Evolutionary conservation across 805 yeast genomes (phyloP).

Genomic region (Naumovozyma dairenensis): DNA sequence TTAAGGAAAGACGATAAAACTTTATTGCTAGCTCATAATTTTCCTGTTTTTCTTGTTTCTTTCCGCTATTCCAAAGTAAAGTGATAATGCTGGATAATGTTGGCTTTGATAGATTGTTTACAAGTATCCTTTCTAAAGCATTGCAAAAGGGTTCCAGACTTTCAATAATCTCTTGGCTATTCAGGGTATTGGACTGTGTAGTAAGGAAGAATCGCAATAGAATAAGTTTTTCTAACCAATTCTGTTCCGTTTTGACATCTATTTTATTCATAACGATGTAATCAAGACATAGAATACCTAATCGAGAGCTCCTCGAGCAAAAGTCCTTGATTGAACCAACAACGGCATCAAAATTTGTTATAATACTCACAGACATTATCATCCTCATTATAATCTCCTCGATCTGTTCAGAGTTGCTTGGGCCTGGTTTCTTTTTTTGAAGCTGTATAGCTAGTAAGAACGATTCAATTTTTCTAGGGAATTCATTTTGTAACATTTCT

Average conservation of each 20-base stretch:
- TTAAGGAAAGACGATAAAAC: slow-evolving; percentile 23
- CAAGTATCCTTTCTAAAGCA: slow-evolving; percentile 23
- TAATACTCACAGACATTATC: slow-evolving; percentile 25
- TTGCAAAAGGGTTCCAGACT: slow-evolving; percentile 19
- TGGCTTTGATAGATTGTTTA: slow-evolving; percentile 19
- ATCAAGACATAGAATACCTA: slow-evolving; percentile 29
- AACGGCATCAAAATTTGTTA: slow-evolving; percentile 15
- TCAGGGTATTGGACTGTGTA: slow-evolving; percentile 18
- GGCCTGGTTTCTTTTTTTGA: slow-evolving; percentile 3
- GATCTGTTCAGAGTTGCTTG: slow-evolving; percentile 6
- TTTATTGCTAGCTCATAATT: slow-evolving; percentile 14
- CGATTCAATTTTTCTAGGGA: slow-evolving; percentile 25
- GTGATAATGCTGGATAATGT: slow-evolving; percentile 29
- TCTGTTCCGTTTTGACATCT: slow-evolving; percentile 19
- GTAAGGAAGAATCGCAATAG: slow-evolving; percentile 20
- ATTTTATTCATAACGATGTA: slow-evolving; percentile 29
- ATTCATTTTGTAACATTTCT: slow-evolving; percentile 18
- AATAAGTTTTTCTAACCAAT: slow-evolving; percentile 23
- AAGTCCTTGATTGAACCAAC: slow-evolving; percentile 24
- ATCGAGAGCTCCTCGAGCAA: slow-evolving; percentile 15
- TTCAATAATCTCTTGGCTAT: slow-evolving; percentile 13
- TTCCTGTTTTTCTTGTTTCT: slow-evolving; percentile 21
- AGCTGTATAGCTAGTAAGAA: slow-evolving; percentile 24
- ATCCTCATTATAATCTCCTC: slow-evolving; percentile 31
- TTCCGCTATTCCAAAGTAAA: slow-evolving; percentile 34